Evolutionary conservation across 495 filamentous ascomycete species (phyloP).

Genomic region (Penicillium malachiteum): DNA sequence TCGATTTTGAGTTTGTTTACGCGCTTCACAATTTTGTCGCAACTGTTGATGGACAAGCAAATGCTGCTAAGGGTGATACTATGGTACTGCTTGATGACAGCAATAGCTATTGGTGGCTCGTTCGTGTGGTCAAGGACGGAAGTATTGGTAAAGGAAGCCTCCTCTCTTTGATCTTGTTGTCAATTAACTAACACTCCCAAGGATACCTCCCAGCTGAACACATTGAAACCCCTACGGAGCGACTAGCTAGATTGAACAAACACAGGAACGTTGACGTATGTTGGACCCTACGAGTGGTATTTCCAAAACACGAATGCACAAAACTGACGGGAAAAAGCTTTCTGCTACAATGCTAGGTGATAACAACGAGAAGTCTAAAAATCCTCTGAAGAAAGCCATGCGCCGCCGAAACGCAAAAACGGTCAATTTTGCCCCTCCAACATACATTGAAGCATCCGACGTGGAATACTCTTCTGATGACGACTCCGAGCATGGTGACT

Average conservation of each 20-base stretch:
- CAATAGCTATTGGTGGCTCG: constrained; percentile 99
- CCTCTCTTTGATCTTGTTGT: not conserved
- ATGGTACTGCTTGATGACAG: constrained; percentile 99
- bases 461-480: constrained; percentile 90
- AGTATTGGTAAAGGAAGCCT: constrained; percentile 74
- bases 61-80: constrained; percentile 96
- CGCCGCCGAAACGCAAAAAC: constrained; percentile 83
- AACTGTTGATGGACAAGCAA: constrained; percentile 96
- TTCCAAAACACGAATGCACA: not conserved
- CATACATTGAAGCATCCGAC: constrained; percentile 88
- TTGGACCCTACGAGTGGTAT: constrained; percentile 6
- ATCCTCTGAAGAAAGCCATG: constrained; percentile 86
- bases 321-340: constrained; percentile 54
- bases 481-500: constrained; percentile 59
- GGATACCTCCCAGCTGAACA: constrained; percentile 97
- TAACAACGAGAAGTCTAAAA: constrained; percentile 83
- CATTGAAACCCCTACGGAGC: constrained; percentile 96
- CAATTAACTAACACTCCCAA: constrained; percentile 35
- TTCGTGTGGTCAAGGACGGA: constrained; percentile 92
- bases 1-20: constrained; percentile 99
- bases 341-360: constrained; percentile 94
- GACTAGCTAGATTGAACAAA: constrained; percentile 91
- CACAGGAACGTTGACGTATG: constrained; percentile 96
- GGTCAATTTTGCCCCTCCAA: constrained; percentile 82
- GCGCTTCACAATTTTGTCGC: constrained; percentile 96